Conservation (phyloP, 352 stramenopile species). For the Pythium diclinum region DNA sequence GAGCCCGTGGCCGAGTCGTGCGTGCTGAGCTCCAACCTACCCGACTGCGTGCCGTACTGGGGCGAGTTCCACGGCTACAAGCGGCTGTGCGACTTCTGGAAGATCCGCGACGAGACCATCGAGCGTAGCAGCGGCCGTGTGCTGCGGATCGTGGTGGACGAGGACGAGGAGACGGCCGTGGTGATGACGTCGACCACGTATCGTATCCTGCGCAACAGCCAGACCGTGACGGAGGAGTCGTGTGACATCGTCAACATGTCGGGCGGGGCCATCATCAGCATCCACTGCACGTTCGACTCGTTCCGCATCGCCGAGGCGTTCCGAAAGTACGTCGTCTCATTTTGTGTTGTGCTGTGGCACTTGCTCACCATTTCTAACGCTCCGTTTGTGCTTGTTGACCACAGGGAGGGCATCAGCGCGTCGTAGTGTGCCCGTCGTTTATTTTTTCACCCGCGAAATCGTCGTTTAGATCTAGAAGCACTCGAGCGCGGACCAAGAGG, state of each 20-base stretch:
- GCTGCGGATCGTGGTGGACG: constrained; percentile 78
- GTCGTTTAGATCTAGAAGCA: constrained; percentile 28
- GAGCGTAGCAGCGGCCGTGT: constrained; percentile 81
- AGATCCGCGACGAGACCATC: constrained; percentile 84
- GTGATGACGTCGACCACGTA: constrained; percentile 88
- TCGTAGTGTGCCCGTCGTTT: constrained; percentile 40
- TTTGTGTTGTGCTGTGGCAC: too few relatives aligned
- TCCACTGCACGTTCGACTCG: constrained; percentile 88
- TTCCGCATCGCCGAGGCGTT: constrained; percentile 80
- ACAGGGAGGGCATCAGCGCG: constrained; percentile 71
- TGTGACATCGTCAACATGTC: constrained; percentile 84
- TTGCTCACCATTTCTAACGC: constrained; percentile 9
- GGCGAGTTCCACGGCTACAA: constrained; percentile 88
- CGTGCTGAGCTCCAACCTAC: constrained; percentile 83
- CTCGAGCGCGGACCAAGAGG: neutral
- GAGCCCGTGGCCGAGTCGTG: constrained; percentile 64
- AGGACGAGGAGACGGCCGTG: constrained; percentile 83
- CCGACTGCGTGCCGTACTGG: constrained; percentile 84
- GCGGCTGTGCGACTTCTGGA: constrained; percentile 85
- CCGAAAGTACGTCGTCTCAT: constrained; percentile 58
- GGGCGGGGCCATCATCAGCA: constrained; percentile 69
- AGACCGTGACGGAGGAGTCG: constrained; percentile 83
- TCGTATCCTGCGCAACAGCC: constrained; percentile 83
- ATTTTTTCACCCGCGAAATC: constrained; percentile 1
- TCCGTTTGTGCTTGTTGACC: constrained; percentile 11